phyloP scores from a whole-genome alignment of 257 asterid genomes.

The Jasminum sambac region DNA sequence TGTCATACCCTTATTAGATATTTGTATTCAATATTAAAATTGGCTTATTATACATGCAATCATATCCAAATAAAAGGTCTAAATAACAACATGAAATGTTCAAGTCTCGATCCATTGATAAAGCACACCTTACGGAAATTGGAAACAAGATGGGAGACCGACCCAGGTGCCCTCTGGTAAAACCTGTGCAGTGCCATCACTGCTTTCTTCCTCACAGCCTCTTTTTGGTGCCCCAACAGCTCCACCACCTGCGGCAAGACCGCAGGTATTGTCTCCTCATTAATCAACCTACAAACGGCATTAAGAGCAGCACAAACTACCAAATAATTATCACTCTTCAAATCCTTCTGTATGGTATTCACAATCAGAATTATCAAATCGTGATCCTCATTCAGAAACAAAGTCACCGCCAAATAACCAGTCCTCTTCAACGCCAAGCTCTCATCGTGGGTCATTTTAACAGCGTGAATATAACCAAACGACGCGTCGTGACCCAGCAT shows the following conservation, averaged over 20 bases:
- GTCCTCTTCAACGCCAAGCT: slow-evolving; percentile 69
- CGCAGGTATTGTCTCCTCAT: slow-evolving; percentile 97
- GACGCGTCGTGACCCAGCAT: slow-evolving; percentile 98
- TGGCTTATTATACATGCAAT: background rate
- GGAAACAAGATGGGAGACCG: slow-evolving; percentile 77
- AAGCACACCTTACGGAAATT: slow-evolving; percentile 83
- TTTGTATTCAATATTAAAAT: background rate
- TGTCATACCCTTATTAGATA: background rate
- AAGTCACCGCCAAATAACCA: slow-evolving; percentile 89
- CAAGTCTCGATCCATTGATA: slow-evolving; percentile 9
- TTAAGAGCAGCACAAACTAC: slow-evolving; percentile 61
- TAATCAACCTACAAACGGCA: slow-evolving; percentile 90
- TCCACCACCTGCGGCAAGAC: slow-evolving; percentile 94
- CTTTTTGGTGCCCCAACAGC: slow-evolving; percentile 77
- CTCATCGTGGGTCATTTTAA: slow-evolving; percentile 96
- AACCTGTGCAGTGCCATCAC: slow-evolving; percentile 97
- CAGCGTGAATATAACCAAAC: slow-evolving; percentile 94
- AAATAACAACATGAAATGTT: background rate
- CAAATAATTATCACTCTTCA: slow-evolving; percentile 59
- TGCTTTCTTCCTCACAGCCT: slow-evolving; percentile 93
- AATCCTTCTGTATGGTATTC: slow-evolving; percentile 96
- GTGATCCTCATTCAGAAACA: slow-evolving; percentile 89
- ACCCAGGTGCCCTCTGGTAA: slow-evolving; percentile 75
- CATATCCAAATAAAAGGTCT: background rate
- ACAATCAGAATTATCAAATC: slow-evolving; percentile 92